A percentile compares a stretch with the other conserved stretches of the same genome.
phyloP scores from a whole-genome alignment of 345 rosid genomes.

The Eucalyptus erythrocorys region DNA sequence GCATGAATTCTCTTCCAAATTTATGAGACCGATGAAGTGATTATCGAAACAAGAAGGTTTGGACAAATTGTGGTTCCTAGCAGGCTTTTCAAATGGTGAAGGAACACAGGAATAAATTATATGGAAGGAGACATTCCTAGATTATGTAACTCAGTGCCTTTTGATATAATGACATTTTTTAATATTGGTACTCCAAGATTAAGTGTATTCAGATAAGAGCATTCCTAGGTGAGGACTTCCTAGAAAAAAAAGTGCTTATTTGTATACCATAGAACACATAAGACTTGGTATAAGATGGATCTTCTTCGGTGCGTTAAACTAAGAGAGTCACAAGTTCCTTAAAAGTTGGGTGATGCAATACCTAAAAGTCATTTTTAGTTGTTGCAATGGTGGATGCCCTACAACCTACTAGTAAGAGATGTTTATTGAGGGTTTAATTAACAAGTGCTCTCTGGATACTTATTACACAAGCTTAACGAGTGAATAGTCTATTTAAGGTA shows the following conservation, averaged over 20 bases:
- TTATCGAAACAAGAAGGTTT: background rate
- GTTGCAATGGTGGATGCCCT: background rate
- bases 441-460: fast-evolving
- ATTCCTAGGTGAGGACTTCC: background rate
- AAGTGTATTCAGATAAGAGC: background rate
- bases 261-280: background rate
- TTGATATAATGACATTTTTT: background rate
- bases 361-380: background rate
- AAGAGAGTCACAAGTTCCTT: background rate
- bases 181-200: background rate
- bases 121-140: background rate
- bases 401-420: background rate
- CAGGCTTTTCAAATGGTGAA: background rate
- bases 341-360: background rate
- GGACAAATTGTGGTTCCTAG: background rate
- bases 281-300: background rate
- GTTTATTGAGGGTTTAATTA: background rate
- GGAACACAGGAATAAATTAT: fast-evolving
- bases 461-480: background rate
- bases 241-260: background rate
- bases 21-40: background rate
- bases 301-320: background rate
- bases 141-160: background rate
- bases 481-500: background rate
- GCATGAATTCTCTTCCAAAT: background rate